Conservation (phyloP, 192 early-diverging fungal species). For the Rhizophagus prolifer region DNA sequence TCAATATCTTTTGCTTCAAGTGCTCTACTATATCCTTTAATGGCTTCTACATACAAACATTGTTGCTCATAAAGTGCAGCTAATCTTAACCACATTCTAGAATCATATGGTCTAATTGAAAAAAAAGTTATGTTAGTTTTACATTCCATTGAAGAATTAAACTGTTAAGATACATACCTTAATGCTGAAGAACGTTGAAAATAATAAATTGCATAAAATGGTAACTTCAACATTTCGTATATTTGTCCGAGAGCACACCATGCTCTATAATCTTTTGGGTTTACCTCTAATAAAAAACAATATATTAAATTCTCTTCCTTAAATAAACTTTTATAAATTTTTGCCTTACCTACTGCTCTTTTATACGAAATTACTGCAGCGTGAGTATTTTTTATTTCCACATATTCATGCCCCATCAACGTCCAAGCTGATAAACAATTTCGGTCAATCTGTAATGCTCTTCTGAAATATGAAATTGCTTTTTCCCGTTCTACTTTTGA, state of each 20-base stretch:
- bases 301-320: too few relatives aligned
- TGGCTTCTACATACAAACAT: conserved; percentile 54
- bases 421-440: conserved; percentile 83
- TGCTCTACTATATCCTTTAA: conserved; percentile 75
- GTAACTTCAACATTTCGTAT: conserved; percentile 83
- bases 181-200: conserved; percentile 73
- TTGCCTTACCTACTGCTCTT: conserved; percentile 64
- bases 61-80: conserved; percentile 69
- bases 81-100: conserved; percentile 84
- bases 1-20: conserved; percentile 64
- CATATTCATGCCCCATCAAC: conserved; percentile 91
- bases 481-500: conserved; percentile 76
- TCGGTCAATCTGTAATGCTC: conserved; percentile 78
- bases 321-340: background rate
- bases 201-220: conserved; percentile 80
- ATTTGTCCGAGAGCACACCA: conserved; percentile 93
- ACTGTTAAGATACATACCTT: conserved; percentile 28
- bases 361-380: conserved; percentile 90
- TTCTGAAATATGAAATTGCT: conserved; percentile 83
- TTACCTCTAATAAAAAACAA: conserved; percentile 51
- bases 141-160: background rate
- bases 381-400: conserved; percentile 87
- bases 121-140: background rate
- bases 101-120: conserved; percentile 66
- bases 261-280: conserved; percentile 78